These are phyloP conservation scores for Suillus brevipes DNA, from an alignment of 768 basidiomycete species.

Conservation along the genomic window DNA sequence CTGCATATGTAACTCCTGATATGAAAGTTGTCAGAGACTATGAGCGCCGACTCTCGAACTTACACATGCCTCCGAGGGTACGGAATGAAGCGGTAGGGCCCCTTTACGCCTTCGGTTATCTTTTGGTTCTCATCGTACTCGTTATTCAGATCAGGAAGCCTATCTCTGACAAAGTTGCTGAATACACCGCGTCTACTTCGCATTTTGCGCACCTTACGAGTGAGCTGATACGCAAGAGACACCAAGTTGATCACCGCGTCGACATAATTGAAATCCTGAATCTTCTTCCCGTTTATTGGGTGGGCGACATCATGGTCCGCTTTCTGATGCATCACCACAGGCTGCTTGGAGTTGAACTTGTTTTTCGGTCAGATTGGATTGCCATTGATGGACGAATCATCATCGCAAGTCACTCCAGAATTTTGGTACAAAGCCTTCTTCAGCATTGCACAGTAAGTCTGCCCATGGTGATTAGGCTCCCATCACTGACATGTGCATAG, in stretches of 20 bases:
- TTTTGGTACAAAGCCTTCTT: constrained; percentile 51
- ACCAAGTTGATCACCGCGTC: constrained; percentile 13
- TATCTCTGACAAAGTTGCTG: constrained; percentile 11
- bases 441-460: constrained; percentile 39
- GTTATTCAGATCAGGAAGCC: constrained; percentile 13
- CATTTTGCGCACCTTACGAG: constrained; percentile 11
- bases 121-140: neutral
- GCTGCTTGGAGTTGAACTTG: constrained; percentile 1
- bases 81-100: constrained; percentile 15
- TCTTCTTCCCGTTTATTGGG: constrained; percentile 59
- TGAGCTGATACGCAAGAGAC: constrained; percentile 8
- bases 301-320: constrained; percentile 56
- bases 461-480: neutral
- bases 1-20: neutral
- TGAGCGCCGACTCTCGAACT: constrained; percentile 17
- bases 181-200: constrained; percentile 13
- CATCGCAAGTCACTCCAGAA: constrained; percentile 28
- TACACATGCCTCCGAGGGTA: constrained; percentile 13
- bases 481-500: constrained; percentile 20
- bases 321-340: neutral
- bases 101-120: neutral
- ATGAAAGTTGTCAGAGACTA: constrained; percentile 9
- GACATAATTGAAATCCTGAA: constrained; percentile 55
- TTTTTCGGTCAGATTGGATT: constrained; percentile 37
- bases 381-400: constrained; percentile 40